Conservation (phyloP, 257 asterid genomes). For the Petunia secreta region DNA sequence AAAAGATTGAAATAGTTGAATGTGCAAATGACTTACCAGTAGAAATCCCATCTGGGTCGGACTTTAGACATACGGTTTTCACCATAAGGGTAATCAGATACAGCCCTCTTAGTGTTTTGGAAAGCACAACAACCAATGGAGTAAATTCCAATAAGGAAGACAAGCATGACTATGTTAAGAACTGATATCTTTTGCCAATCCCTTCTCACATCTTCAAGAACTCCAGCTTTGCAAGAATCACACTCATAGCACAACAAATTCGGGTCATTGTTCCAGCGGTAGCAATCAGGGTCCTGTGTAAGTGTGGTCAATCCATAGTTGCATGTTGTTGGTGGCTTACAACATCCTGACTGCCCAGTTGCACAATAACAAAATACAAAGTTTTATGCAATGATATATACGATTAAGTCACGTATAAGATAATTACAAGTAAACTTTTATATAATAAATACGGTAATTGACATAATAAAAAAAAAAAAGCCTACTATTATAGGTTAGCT, state of each 20-base stretch:
- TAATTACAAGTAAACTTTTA: too few species aligned
- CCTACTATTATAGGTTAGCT: too few species aligned
- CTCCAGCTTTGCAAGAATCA: conserved; percentile 95
- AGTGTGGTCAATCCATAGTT: conserved; percentile 54
- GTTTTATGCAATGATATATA: too few species aligned
- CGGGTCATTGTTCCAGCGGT: conserved; percentile 78
- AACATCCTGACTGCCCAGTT: conserved; percentile 79
- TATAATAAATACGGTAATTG: too few species aligned
- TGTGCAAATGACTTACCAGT: conserved; percentile 53
- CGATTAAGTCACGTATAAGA: too few species aligned
- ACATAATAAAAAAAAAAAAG: too few species aligned
- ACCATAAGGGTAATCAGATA: conserved; percentile 66
- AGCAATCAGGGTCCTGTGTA: conserved; percentile 80
- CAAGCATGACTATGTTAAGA: conserved; percentile 74
- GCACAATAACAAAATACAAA: not conserved
- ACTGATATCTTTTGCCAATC: conserved; percentile 92
- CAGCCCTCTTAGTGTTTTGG: conserved; percentile 70
- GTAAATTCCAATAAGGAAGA: conserved; percentile 79
- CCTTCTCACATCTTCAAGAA: conserved; percentile 71
- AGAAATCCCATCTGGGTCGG: conserved; percentile 93
- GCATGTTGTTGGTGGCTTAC: conserved; percentile 97
- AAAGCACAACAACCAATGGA: conserved; percentile 94
- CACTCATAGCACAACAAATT: conserved; percentile 81
- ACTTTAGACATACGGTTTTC: conserved; percentile 77
- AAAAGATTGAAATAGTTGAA: too few species aligned